A percentile compares a stretch with the other conserved stretches of the same genome.
phyloP scores from a whole-genome alignment of 768 basidiomycete species.

The Mycena venus region DNA sequence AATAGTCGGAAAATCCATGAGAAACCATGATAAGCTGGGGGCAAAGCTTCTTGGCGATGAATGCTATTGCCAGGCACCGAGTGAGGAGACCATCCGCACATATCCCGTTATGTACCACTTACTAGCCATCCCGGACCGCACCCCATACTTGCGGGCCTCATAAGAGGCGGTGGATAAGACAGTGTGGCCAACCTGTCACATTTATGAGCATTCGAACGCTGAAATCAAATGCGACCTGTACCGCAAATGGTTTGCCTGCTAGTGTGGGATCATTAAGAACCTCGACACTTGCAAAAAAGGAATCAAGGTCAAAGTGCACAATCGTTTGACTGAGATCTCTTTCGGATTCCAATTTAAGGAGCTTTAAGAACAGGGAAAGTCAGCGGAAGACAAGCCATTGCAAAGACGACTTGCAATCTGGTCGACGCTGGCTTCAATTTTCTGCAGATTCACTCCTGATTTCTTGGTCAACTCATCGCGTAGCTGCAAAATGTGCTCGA shows the following conservation, averaged over 20 bases:
- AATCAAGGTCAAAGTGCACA: constrained; percentile 97
- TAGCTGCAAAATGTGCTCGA: constrained; percentile 75
- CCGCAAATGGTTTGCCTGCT: constrained; percentile 81
- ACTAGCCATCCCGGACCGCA: constrained; percentile 97
- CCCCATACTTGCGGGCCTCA: constrained; percentile 90
- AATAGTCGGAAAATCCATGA: constrained; percentile 71
- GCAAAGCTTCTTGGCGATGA: constrained; percentile 94
- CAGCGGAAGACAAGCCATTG: not conserved
- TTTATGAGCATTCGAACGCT: not conserved
- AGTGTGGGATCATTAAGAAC: constrained; percentile 74
- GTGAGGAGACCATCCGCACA: not conserved
- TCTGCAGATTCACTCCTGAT: constrained; percentile 69
- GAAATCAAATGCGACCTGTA: constrained; percentile 38
- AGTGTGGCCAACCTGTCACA: constrained; percentile 23
- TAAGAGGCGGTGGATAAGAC: constrained; percentile 65
- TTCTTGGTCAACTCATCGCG: constrained; percentile 70
- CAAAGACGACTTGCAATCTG: constrained; percentile 65
- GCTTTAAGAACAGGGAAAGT: constrained; percentile 60
- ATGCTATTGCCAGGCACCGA: constrained; percentile 61
- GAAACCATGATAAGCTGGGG: constrained; percentile 84
- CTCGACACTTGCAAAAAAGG: constrained; percentile 90
- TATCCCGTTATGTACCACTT: constrained; percentile 31
- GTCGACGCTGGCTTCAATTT: constrained; percentile 77
- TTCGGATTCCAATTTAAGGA: constrained; percentile 78
- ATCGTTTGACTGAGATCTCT: constrained; percentile 88